Evolutionary conservation across 129 eudicot species (phyloP), one percentile per base, ranked within the genome.

Genomic region (Arctium minus): DNA sequence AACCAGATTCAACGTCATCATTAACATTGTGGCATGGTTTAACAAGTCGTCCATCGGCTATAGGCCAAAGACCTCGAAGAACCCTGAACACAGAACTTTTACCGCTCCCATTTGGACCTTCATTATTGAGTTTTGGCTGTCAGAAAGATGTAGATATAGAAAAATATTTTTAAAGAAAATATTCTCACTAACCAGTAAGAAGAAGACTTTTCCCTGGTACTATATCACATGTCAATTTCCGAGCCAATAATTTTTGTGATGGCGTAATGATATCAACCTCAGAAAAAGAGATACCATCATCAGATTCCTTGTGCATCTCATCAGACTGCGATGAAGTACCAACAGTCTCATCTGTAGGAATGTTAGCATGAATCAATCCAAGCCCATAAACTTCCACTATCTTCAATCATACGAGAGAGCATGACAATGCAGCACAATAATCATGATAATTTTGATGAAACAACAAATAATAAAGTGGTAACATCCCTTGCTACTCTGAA

Each of bases 71-170:
- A 74, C 93, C 99, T 40, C 99, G 82, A 2, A 96, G 92, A 83
- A 88, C 98, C 85, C 99, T 91, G 92, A 96, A 96, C 65, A 96
- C 86, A 1, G 99, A 96, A 87, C 99, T 96, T 85, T 96, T 96
- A 32, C 99, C 99, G 77, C 99, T 96, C 77, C 99, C 99, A 80
- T 96, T 96, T 77, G 99, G 99, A 86, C 99, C 99, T 95, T 85
- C 86, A 89, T 68, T 32, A 72, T 67, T 60, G 44, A 79, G 79
- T 83, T 76, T 71, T 44, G 42, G 3, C 76, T 13, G 17, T 75
- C 48, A 76, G 71, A 73, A 6, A 36, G 31, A 78, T 22, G 33
- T n/a, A 77, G 13, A 8, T 11, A 11, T 40, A 60, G 12, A 7
- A 60, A 1, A 76, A 48, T 13, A 56, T 60, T 17, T 76, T 6